Evolutionary conservation across 345 rosid genomes (phyloP).

Genomic region (Euclidium syriacum): DNA sequence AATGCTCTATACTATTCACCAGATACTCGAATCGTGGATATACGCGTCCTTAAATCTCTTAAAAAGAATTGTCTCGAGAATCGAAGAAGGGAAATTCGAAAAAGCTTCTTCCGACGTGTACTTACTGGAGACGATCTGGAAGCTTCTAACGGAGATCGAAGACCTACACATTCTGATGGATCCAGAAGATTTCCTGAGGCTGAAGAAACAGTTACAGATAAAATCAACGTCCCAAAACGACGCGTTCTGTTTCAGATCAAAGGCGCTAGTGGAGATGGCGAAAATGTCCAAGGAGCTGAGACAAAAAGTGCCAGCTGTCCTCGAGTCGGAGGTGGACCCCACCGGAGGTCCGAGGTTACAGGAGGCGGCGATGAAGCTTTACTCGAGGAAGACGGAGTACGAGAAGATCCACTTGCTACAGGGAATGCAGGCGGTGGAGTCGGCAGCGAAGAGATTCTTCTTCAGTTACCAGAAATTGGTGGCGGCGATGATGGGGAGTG

Average conservation of each 20-base stretch:
- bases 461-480: constrained; percentile 65
- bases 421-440: constrained; percentile 71
- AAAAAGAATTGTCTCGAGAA: constrained; percentile 43
- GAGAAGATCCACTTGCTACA: constrained; percentile 67
- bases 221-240: constrained; percentile 40
- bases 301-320: constrained; percentile 66
- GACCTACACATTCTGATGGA: constrained; percentile 74
- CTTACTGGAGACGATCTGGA: constrained; percentile 64
- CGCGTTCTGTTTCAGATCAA: constrained; percentile 77
- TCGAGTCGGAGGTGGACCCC: constrained; percentile 85
- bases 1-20: constrained; percentile 56
- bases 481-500: constrained; percentile 78
- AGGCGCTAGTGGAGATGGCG: constrained; percentile 53
- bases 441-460: constrained; percentile 68
- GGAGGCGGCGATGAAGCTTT: constrained; percentile 85
- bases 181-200: constrained; percentile 72
- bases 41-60: constrained; percentile 38
- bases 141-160: constrained; percentile 55
- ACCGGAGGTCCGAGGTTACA: constrained; percentile 87
- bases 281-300: constrained; percentile 57
- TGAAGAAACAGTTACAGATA: constrained; percentile 57
- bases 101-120: constrained; percentile 59
- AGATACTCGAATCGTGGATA: constrained; percentile 86
- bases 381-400: constrained; percentile 46
- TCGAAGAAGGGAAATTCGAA: constrained; percentile 37